A percentile compares a stretch with the other conserved stretches of the same genome.
Conservation (phyloP, 257 asterid genomes). For the Marsdenia floribunda region DNA sequence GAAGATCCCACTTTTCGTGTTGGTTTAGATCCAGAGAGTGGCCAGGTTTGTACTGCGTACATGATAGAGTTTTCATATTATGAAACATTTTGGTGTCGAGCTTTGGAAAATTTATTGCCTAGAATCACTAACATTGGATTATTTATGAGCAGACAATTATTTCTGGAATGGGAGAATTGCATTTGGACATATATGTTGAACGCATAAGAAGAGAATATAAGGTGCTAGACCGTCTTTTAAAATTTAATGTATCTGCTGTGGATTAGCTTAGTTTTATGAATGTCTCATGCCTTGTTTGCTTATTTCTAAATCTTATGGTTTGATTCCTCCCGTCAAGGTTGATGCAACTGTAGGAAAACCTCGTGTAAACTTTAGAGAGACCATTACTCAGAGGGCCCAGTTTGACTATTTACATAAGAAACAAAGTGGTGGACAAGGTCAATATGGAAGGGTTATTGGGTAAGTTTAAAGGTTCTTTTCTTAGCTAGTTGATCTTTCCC, state of each 20-base stretch:
- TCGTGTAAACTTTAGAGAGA: constrained; percentile 97
- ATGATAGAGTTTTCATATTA: constrained; percentile 1
- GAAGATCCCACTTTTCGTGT: constrained; percentile 99
- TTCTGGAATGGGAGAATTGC: constrained; percentile 99
- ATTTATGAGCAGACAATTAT: constrained; percentile 76
- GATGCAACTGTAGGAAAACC: constrained; percentile 96
- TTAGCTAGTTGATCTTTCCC: background rate
- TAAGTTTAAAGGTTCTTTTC: constrained; percentile 24
- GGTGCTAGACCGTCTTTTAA: constrained; percentile 35
- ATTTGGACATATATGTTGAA: constrained; percentile 93
- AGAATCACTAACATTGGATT: constrained; percentile 19
- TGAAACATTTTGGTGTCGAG: constrained; percentile 2
- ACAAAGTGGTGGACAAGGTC: constrained; percentile 99
- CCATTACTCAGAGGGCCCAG: constrained; percentile 85
- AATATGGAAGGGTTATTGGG: constrained; percentile 97
- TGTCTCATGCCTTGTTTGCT: background rate
- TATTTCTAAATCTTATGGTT: constrained; percentile 12
- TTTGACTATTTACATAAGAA: constrained; percentile 96
- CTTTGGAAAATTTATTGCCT: background rate
- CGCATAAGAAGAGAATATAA: constrained; percentile 96
- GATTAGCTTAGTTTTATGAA: background rate
- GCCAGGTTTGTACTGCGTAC: constrained; percentile 53
- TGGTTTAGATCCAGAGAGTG: constrained; percentile 91
- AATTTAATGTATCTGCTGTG: background rate
- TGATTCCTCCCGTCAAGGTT: constrained; percentile 49